phyloP scores from a whole-genome alignment of 805 yeast genomes.

The Candida incommunis region DNA sequence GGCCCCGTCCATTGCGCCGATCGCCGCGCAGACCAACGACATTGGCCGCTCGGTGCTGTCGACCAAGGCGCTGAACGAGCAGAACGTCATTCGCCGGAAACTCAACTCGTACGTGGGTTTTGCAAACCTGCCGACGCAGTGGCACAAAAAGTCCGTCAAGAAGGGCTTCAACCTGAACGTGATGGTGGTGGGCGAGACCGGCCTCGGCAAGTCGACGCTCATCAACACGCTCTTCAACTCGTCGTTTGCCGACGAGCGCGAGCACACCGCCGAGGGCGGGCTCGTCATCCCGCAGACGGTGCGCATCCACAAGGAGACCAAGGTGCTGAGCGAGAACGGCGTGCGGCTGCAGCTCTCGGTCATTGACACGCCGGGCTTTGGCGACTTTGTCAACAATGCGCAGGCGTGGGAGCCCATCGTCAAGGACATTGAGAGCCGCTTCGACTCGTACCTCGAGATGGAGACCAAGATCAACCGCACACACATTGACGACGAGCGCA shows the following conservation, averaged over 20 bases:
- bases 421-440: constrained; percentile 75
- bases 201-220: constrained; percentile 86
- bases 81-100: constrained; percentile 64
- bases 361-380: constrained; percentile 88
- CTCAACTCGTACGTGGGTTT: constrained; percentile 91
- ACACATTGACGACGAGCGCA: constrained; percentile 59
- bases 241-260: constrained; percentile 32
- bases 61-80: constrained; percentile 21
- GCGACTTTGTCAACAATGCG: constrained; percentile 70
- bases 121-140: constrained; percentile 94
- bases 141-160: constrained; percentile 89
- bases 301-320: constrained; percentile 42
- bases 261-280: constrained; percentile 3
- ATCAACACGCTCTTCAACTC: constrained; percentile 78
- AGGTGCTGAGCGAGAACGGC: constrained; percentile 85
- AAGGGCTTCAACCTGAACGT: constrained; percentile 82
- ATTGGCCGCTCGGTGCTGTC: constrained; percentile 94
- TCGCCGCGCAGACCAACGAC: constrained; percentile 44
- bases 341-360: constrained; percentile 75
- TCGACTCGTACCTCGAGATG: constrained; percentile 75
- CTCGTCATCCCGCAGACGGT: constrained; percentile 28
- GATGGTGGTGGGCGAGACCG: constrained; percentile 73
- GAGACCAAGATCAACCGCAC: constrained; percentile 76
- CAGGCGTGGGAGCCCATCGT: constrained; percentile 84
- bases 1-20: constrained; percentile 1